Percentiles rank a stretch among this genome's conserved stretches.
phyloP scores from a whole-genome alignment of 441 rosid species.

The Adansonia rubrostipa region DNA sequence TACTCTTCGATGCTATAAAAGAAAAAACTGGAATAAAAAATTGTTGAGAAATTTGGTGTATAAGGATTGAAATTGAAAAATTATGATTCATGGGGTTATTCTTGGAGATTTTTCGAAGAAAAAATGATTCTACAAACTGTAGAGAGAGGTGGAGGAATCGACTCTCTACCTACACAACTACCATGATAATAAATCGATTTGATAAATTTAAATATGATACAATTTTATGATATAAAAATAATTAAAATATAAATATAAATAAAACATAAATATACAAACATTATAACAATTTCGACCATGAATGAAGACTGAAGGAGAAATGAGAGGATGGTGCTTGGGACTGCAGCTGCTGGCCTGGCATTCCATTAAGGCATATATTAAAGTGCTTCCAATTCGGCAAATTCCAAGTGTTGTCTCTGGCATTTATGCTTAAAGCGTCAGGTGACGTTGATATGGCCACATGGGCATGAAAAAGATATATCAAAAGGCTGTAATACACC shows the following conservation, averaged over 20 bases:
- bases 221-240: neutral
- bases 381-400: neutral
- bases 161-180: conserved; percentile 4
- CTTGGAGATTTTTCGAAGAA: neutral
- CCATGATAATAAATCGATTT: neutral
- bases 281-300: too few relatives aligned
- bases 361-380: conserved; percentile 16
- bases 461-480: neutral
- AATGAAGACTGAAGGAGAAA: neutral
- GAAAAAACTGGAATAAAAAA: neutral
- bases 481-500: conserved; percentile 2
- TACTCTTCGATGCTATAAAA: neutral
- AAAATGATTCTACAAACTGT: neutral
- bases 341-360: conserved; percentile 6
- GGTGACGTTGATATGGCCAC: conserved; percentile 17
- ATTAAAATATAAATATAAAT: neutral
- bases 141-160: neutral
- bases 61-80: neutral
- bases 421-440: neutral
- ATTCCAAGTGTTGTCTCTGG: neutral
- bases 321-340: neutral
- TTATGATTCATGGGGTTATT: neutral
- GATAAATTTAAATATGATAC: neutral
- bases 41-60: neutral
- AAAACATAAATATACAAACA: too few relatives aligned